These are phyloP conservation scores for Eimeria tenella DNA, from an alignment of 169 alveolate species.

Conservation along the genomic window DNA sequence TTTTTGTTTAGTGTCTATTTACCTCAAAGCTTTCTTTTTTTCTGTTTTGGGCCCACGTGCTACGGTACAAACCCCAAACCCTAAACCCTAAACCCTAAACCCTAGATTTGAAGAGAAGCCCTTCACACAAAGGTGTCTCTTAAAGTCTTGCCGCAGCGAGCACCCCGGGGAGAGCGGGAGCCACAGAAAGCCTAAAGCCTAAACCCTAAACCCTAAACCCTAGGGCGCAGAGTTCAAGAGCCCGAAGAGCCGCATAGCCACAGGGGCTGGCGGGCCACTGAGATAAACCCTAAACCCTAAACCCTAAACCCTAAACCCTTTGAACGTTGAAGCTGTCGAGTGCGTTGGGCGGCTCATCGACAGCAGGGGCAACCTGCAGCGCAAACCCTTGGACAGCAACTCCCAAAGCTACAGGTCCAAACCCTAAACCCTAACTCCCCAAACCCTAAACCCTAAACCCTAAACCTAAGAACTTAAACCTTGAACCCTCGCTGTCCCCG, in stretches of 20 bases:
- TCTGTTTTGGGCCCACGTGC: too few species aligned
- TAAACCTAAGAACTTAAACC: not conserved
- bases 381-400: not conserved
- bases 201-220: conserved; percentile 30
- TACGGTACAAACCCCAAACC: too few species aligned
- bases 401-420: not conserved
- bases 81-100: too few species aligned
- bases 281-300: conserved; percentile 23
- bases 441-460: conserved; percentile 38
- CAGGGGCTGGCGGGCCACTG: too few species aligned
- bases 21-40: too few species aligned
- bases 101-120: too few species aligned
- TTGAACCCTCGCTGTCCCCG: not conserved
- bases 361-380: not conserved
- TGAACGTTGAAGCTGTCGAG: conserved; percentile 35
- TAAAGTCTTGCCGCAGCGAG: too few species aligned
- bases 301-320: conserved; percentile 22
- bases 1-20: too few species aligned
- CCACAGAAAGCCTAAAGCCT: not conserved
- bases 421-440: not conserved
- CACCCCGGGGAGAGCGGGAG: too few species aligned
- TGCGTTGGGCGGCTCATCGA: not conserved
- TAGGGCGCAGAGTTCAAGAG: not conserved
- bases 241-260: too few species aligned
- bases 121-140: too few species aligned